Percentiles rank a stretch among this genome's conserved stretches.
These are phyloP conservation scores for Kwoniella mangroviensis DNA, from an alignment of 768 basidiomycete genomes.

Conservation along the genomic window DNA sequence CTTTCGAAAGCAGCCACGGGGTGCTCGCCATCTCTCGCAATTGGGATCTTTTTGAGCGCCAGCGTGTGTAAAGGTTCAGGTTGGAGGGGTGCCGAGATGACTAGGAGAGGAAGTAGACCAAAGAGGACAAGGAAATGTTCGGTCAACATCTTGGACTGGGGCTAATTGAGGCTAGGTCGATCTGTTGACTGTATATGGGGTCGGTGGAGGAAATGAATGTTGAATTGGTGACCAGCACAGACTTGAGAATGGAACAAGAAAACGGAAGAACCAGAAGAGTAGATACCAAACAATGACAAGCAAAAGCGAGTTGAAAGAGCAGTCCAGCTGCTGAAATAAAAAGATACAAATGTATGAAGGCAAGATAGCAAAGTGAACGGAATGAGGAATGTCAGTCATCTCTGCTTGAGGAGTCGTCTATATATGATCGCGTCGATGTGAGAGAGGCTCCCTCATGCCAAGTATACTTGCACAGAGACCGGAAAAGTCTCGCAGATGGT, in stretches of 20 bases:
- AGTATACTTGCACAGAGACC: not conserved
- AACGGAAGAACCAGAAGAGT: not conserved
- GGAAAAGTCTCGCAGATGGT: not conserved
- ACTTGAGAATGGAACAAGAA: not conserved
- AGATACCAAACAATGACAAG: not conserved
- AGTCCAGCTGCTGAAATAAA: conserved; percentile 9
- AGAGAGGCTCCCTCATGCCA: not conserved
- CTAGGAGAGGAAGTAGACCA: not conserved
- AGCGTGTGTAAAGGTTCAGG: conserved; percentile 15
- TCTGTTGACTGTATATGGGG: not conserved
- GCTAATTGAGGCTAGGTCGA: not conserved
- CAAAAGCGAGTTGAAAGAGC: not conserved
- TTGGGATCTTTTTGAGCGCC: conserved; percentile 14
- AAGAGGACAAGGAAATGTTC: not conserved
- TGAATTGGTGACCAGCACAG: conserved; percentile 2
- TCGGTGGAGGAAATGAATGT: not conserved
- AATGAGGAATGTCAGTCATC: not conserved
- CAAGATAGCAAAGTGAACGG: not conserved
- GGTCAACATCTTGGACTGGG: not conserved
- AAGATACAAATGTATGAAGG: not conserved
- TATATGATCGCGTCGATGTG: not conserved
- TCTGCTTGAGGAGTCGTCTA: not conserved
- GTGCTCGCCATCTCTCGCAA: conserved; percentile 9
- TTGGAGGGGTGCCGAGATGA: not conserved
- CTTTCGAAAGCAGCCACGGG: conserved; percentile 23